Conservation (phyloP, 768 basidiomycete genomes). For the Termitomyces sp. region DNA sequence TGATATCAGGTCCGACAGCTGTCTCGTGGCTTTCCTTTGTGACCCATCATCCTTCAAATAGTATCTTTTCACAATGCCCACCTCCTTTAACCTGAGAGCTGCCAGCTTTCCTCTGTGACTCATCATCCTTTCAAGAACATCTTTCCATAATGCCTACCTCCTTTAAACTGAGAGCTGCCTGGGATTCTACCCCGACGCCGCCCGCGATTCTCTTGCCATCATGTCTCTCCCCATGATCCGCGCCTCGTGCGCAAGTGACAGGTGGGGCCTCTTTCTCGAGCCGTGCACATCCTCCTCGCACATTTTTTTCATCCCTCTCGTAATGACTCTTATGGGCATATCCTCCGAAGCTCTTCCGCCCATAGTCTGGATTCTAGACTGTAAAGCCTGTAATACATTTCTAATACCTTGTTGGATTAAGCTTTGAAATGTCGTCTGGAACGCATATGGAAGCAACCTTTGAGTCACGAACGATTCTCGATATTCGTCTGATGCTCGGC, state of each 20-base stretch:
- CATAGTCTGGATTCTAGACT: constrained; percentile 81
- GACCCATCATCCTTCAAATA: background rate
- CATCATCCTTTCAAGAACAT: background rate
- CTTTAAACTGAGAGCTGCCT: too few species aligned
- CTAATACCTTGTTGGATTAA: constrained; percentile 80
- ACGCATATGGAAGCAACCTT: background rate
- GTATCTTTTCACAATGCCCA: too few species aligned
- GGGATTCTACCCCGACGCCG: too few species aligned
- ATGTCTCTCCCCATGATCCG: too few species aligned
- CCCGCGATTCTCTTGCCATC: too few species aligned
- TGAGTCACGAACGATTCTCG: constrained; percentile 58
- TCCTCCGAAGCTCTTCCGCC: constrained; percentile 6
- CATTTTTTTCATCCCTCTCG: background rate
- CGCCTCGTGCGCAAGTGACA: too few species aligned
- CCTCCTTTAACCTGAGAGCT: too few species aligned
- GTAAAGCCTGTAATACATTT: constrained; percentile 66
- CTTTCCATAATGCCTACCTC: too few species aligned
- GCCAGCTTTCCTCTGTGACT: background rate
- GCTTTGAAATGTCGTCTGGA: constrained; percentile 62
- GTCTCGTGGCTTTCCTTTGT: background rate
- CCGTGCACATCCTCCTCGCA: constrained; percentile 13
- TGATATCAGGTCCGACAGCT: background rate
- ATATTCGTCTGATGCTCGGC: constrained; percentile 69
- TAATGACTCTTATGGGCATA: too few species aligned
- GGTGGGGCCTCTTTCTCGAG: too few species aligned